These are phyloP conservation scores for Blastomyces emzantsi DNA, from an alignment of 2,329 filamentous ascomycete genomes.

Conservation along the genomic window DNA sequence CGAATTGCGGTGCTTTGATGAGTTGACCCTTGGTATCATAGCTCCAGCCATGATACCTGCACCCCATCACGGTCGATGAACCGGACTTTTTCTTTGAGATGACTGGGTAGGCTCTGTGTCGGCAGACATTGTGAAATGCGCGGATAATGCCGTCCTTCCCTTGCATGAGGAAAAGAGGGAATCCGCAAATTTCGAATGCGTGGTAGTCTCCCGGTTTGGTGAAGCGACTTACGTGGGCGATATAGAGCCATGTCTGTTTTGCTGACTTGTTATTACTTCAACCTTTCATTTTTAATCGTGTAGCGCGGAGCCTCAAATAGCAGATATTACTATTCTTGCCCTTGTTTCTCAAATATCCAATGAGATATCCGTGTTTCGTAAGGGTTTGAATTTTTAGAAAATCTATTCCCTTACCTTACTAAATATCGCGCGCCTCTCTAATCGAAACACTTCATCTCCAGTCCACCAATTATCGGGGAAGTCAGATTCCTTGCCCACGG, in stretches of 20 bases:
- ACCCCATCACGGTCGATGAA: constrained; percentile 45
- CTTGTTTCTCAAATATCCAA: not conserved
- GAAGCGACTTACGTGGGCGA: constrained; percentile 39
- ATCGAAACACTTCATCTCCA: constrained; percentile 36
- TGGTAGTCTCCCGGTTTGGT: constrained; percentile 49
- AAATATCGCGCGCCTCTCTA: constrained; percentile 44
- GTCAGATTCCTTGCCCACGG: constrained; percentile 34
- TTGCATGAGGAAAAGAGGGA: constrained; percentile 46
- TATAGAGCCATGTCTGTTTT: constrained; percentile 28
- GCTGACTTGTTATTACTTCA: not conserved
- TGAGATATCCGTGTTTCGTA: not conserved
- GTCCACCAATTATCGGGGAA: constrained; percentile 34
- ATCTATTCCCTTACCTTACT: constrained; percentile 31
- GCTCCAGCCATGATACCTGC: constrained; percentile 56
- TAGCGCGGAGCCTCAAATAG: too few relatives aligned
- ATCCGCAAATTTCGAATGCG: constrained; percentile 48
- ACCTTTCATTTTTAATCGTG: not conserved
- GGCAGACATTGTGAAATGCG: constrained; percentile 55
- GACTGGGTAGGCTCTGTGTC: constrained; percentile 50
- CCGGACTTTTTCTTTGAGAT: constrained; percentile 47
- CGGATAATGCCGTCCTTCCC: constrained; percentile 46
- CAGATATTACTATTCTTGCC: not conserved
- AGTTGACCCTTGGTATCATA: constrained; percentile 50
- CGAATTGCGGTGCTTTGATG: constrained; percentile 52
- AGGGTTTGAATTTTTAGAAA: not conserved